Evolutionary conservation across 805 yeast genomes (phyloP), one percentile per base, ranked within the genome.

Genomic region (Myxozyma neotropica): DNA sequence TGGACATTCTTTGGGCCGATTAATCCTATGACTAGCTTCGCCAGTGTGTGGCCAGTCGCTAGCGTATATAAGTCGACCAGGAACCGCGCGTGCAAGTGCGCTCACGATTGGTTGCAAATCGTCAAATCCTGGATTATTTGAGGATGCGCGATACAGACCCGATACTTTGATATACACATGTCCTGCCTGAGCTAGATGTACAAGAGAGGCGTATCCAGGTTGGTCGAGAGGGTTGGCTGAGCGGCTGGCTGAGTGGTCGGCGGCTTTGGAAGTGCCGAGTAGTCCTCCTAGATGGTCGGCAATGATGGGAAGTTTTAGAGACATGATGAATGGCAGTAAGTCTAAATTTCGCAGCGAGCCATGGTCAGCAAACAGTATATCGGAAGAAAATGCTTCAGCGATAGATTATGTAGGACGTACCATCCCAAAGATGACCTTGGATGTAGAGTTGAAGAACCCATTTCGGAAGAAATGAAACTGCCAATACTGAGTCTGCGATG

Each of bases 11-110:
- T 8, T 12, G 10, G 44, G 12, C 27, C 45, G 13, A 23, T 15
- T 23, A 6, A 49, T 5, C 7, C 53, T n/a, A 10, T 38, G 36
- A 12, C 17, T n/a, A 3, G 45, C 36, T 4, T 36, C 36, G 35
- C 53, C 45, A 5, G 53, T 49, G 36, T 49, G 53, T 23, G 53
- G 53, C 53, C 53, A 49, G 31, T 49, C 53, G 53, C 53, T 49
- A 24, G 53, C 53, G 53, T 49, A 49, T 23, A 49, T 2, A 13
- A 49, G 53, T 36, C 38, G 53, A 19, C 38, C 53, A 4, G 53
- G 53, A 6, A 38, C 53, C 10, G n/a, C 35, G 17, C 15, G 17
- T n/a, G 45, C 38, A 4, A 49, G 53, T 4, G 29, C 45, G n/a
- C 33, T 15, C n/a, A 49, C 23, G 17, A 49, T 36, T 8, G 45